These are phyloP conservation scores for Nicotiana otophora DNA, from an alignment of 257 asterid genomes.

Conservation along the genomic window DNA sequence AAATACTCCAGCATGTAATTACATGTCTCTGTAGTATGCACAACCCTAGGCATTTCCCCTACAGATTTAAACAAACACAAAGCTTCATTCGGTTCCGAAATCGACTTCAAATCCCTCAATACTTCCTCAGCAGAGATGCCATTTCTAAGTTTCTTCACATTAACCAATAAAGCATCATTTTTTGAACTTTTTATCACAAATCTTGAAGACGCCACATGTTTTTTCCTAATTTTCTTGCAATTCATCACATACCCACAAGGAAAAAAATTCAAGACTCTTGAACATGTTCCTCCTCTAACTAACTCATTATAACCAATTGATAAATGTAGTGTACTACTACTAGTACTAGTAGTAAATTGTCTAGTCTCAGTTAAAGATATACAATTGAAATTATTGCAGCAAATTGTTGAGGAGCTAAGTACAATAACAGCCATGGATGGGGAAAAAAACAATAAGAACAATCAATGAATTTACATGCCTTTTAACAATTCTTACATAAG, in stretches of 20 bases:
- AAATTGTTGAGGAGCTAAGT: slow-evolving; percentile 40
- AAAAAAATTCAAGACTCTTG: slow-evolving; percentile 25
- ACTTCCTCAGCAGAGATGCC: slow-evolving; percentile 54
- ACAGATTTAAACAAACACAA: slow-evolving; percentile 50
- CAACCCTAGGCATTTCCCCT: slow-evolving; percentile 49
- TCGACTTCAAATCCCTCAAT: slow-evolving; percentile 54
- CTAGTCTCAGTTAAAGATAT: slow-evolving; percentile 26
- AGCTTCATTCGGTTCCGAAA: slow-evolving; percentile 42
- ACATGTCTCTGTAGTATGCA: slow-evolving; percentile 81
- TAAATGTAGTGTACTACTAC: slow-evolving; percentile 6
- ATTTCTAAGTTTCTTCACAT: slow-evolving; percentile 26
- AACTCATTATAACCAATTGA: slow-evolving; percentile 23
- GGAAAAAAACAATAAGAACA: not conserved
- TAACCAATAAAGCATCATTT: slow-evolving; percentile 30
- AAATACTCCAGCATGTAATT: slow-evolving; percentile 83
- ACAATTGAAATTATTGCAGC: slow-evolving; percentile 34
- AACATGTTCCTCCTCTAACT: slow-evolving; percentile 27
- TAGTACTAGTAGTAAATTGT: not conserved
- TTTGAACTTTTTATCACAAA: not conserved
- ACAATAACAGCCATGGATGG: slow-evolving; percentile 48
- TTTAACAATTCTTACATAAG: not conserved
- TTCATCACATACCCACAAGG: not conserved
- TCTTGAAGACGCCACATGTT: not conserved
- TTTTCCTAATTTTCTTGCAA: not conserved
- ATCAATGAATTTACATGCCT: too few relatives aligned